These are phyloP conservation scores for Neurospora discreta DNA, from an alignment of 495 filamentous ascomycete species.

Conservation along the genomic window DNA sequence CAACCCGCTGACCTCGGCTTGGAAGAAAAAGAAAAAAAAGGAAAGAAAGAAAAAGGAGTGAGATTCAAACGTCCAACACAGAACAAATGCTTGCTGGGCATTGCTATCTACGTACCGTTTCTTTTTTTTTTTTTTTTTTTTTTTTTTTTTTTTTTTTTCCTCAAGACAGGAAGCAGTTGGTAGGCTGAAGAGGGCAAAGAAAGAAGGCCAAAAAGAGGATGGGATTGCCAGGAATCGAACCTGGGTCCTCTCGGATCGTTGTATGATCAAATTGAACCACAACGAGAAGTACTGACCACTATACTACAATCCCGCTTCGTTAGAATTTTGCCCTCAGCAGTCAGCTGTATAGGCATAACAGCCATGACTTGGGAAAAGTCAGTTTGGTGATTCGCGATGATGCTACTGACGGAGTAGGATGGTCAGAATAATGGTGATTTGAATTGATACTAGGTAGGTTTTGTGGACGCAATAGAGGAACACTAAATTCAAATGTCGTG, in stretches of 20 bases:
- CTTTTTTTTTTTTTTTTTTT: neutral
- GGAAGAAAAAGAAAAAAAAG: too few relatives aligned
- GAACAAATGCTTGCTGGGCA: neutral
- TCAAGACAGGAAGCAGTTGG: too few relatives aligned
- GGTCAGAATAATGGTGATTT: neutral
- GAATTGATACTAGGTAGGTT: neutral
- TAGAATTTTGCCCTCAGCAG: neutral
- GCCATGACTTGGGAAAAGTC: neutral
- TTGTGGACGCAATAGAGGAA: neutral
- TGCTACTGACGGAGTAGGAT: neutral
- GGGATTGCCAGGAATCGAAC: neutral
- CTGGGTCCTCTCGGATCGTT: neutral
- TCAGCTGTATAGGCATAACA: neutral
- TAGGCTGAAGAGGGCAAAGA: neutral
- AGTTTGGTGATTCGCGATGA: neutral
- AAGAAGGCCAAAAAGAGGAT: neutral
- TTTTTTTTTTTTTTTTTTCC: neutral
- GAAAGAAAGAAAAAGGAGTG: neutral
- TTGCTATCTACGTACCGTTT: neutral
- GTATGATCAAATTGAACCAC: neutral
- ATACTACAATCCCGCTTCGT: neutral
- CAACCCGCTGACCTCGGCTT: neutral
- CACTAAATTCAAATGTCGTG: too few relatives aligned
- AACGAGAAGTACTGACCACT: neutral
- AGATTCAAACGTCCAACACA: neutral